Percentiles rank a stretch among this genome's conserved stretches.
Conservation (phyloP, 176 grass and related monocot genomes). For the Aegilops sharonensis region DNA sequence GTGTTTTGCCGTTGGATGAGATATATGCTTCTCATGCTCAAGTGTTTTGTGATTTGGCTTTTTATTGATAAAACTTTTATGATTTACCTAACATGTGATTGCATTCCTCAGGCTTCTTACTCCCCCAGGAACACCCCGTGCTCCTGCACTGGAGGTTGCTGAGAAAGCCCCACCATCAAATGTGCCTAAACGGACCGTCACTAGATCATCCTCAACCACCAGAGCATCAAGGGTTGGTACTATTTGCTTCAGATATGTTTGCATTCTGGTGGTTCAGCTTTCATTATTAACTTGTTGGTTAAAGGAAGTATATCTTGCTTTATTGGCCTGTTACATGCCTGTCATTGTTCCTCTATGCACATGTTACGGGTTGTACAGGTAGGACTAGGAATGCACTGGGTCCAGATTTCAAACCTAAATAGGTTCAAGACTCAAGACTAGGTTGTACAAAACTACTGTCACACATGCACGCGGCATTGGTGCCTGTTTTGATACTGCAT, state of each 20-base stretch:
- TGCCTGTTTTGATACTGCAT: not conserved
- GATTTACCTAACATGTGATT: slow-evolving; percentile 29
- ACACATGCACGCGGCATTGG: not conserved
- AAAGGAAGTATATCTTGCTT: not conserved
- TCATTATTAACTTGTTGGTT: not conserved
- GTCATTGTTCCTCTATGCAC: not conserved
- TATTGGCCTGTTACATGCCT: slow-evolving; percentile 15
- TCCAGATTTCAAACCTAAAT: not conserved
- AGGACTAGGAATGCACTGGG: not conserved
- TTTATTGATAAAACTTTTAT: not conserved
- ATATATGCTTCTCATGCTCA: not conserved
- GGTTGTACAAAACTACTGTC: not conserved
- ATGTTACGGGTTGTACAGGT: not conserved
- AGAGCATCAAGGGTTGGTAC: slow-evolving; percentile 81
- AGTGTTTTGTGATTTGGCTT: not conserved
- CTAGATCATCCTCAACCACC: slow-evolving; percentile 68
- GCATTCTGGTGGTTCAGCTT: slow-evolving; percentile 18
- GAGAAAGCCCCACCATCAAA: slow-evolving; percentile 53
- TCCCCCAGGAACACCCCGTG: slow-evolving; percentile 75
- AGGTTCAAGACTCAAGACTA: not conserved
- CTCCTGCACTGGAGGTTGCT: slow-evolving; percentile 40
- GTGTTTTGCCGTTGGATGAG: not conserved
- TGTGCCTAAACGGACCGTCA: slow-evolving; percentile 45
- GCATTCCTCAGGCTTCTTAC: slow-evolving; percentile 84
- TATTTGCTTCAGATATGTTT: not conserved